A percentile compares a stretch with the other conserved stretches of the same genome.
Conservation (phyloP, 78 protist species). For the Creolimax fragrantissima region DNA sequence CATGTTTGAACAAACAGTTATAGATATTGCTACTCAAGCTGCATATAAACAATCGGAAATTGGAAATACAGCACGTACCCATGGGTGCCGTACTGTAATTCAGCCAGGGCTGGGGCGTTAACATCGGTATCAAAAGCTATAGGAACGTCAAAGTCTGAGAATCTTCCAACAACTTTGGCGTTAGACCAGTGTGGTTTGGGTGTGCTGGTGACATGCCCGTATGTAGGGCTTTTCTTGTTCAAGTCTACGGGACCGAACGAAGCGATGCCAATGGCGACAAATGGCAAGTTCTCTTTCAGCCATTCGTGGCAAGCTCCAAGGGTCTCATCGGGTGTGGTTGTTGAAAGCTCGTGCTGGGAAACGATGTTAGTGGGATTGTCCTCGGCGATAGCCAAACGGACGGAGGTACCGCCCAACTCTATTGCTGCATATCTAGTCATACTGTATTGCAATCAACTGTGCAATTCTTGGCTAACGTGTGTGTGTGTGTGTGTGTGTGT, state of each 20-base stretch:
- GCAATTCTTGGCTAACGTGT: neutral
- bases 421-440: neutral
- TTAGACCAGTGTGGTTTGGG: constrained; percentile 70
- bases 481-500: neutral
- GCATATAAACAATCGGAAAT: too few species aligned
- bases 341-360: neutral
- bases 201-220: constrained; percentile 71
- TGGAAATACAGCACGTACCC: neutral
- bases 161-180: constrained; percentile 37
- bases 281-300: neutral
- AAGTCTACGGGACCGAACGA: constrained; percentile 77
- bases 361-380: neutral
- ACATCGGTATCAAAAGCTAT: constrained; percentile 76
- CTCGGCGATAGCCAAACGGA: constrained; percentile 18
- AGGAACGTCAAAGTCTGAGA: constrained; percentile 32
- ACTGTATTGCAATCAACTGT: neutral
- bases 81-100: constrained; percentile 30
- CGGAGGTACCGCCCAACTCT: constrained; percentile 32
- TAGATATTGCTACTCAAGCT: too few species aligned
- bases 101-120: constrained; percentile 75
- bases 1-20: too few species aligned
- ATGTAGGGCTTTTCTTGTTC: neutral
- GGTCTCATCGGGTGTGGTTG: constrained; percentile 51
- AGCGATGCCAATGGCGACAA: constrained; percentile 56
- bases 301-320: constrained; percentile 27